phyloP scores from a whole-genome alignment of 805 yeast genomes.

The Saturnispora diversa region DNA sequence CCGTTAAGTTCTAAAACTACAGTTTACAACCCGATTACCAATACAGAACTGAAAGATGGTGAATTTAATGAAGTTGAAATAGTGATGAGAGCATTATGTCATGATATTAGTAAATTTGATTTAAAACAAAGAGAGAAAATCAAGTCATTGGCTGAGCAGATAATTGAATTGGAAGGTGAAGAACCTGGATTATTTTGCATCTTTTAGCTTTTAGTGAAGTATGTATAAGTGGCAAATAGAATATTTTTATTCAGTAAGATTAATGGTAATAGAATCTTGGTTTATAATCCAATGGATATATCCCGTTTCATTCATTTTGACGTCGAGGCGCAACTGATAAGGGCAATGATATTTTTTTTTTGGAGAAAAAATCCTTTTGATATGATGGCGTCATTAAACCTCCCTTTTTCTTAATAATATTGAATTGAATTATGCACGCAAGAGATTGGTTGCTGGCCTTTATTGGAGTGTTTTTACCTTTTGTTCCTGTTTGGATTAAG shows the following conservation, averaged over 20 bases:
- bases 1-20: slow-evolving; percentile 2
- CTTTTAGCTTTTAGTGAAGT: no score
- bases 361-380: no score
- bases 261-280: no score
- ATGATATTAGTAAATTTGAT: neutral
- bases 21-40: neutral
- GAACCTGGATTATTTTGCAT: slow-evolving; percentile 2
- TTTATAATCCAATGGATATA: no score
- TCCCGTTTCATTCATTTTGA: no score
- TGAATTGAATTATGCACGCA: slow-evolving; percentile 24
- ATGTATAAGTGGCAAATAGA: no score
- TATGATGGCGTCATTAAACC: neutral
- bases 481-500: slow-evolving; percentile 62
- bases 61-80: neutral
- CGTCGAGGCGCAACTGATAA: no score
- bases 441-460: slow-evolving; percentile 54
- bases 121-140: no score
- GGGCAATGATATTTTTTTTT: no score
- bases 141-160: no score
- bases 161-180: no score
- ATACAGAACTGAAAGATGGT: neutral
- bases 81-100: neutral
- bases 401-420: neutral
- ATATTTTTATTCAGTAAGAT: no score
- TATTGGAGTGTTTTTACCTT: slow-evolving; percentile 62